phyloP scores from a whole-genome alignment of 345 rosid genomes.

The Linum tenue region DNA sequence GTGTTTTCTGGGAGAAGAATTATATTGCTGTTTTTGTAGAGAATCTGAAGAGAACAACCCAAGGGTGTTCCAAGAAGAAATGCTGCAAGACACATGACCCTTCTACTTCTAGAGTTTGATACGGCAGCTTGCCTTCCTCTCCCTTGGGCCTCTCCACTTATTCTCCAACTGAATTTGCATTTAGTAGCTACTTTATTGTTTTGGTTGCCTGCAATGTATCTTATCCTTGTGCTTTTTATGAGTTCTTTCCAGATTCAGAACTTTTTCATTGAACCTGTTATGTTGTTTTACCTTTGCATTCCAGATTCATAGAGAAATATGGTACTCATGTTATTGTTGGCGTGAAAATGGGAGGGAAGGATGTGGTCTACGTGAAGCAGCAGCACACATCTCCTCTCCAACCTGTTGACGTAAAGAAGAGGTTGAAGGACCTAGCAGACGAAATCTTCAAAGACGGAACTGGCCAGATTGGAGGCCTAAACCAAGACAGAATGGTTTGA shows the following conservation, averaged over 20 bases:
- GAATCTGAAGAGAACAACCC: not conserved
- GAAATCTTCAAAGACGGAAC: constrained; percentile 17
- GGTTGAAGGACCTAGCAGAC: constrained; percentile 22
- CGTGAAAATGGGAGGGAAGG: constrained; percentile 30
- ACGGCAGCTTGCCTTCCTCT: not conserved
- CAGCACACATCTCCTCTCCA: constrained; percentile 17
- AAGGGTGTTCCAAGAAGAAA: not conserved
- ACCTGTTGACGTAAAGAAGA: constrained; percentile 21
- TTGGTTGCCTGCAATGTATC: not conserved
- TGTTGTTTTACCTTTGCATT: not conserved
- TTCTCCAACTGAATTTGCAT: not conserved
- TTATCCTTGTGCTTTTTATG: not conserved
- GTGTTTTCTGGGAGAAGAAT: too few species aligned
- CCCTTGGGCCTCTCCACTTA: not conserved
- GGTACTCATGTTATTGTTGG: constrained; percentile 25
- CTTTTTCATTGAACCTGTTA: not conserved
- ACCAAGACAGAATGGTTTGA: constrained; percentile 22
- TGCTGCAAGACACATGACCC: not conserved
- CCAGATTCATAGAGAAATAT: constrained; percentile 28
- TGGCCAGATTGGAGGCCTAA: not conserved
- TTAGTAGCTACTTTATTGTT: not conserved
- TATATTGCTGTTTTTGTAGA: not conserved
- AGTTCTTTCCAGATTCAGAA: not conserved
- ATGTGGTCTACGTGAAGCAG: constrained; percentile 21
- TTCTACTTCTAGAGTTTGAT: not conserved